Evolutionary conservation across 352 stramenopile genomes (phyloP), one percentile per base, ranked within the genome.

Genomic region (Thalassiosira mediterranea): DNA sequence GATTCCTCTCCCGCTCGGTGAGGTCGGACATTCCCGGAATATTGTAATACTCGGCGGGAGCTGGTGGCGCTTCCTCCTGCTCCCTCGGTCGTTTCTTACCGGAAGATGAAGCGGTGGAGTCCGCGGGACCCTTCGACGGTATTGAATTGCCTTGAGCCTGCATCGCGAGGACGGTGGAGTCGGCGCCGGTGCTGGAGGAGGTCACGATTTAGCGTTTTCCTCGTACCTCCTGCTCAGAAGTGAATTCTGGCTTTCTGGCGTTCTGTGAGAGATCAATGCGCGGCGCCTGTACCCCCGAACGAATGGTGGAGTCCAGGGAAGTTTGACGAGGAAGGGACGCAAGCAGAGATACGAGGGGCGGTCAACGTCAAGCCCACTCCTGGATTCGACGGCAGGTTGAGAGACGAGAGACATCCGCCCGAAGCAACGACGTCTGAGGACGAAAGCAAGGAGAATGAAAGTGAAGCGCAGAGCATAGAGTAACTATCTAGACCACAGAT

Each of bases 291-390:
- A n/a, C 66, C 66, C 26, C 32, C n/a, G 11, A 58, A 62, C 1
- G 54, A 62, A 54, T 76, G 60, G 21, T 74, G 52, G 21, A 40
- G 52, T n/a, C 40, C 31, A 23, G 65, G 65, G n/a, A n/a, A n/a
- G n/a, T n/a, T n/a, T n/a, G 44, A 37, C 25, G 40, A 53, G 8
- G 21, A 26, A 25, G 21, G 13, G 19, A 10, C 3, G 58, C 26
- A 2, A 42, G 49, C 31, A 28, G 57, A 23, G 34, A 76, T 68
- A 5, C 66, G 42, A 34, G 66, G 66, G 13, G 42, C 52, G 0
- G 66, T 68, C n/a, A 68, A 21, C 44, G 65, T 59, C 7, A 76
- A 31, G 1, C 66, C 66, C 23, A 76, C 66, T 17, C 66, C 54
- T 52, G 66, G 66, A 47, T 76, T 76, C 10, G 25, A 68, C 4